A percentile compares a stretch with the other conserved stretches of the same genome.
Evolutionary conservation across 163 green algal species (phyloP).

Genomic region (Picocystis sp.): DNA sequence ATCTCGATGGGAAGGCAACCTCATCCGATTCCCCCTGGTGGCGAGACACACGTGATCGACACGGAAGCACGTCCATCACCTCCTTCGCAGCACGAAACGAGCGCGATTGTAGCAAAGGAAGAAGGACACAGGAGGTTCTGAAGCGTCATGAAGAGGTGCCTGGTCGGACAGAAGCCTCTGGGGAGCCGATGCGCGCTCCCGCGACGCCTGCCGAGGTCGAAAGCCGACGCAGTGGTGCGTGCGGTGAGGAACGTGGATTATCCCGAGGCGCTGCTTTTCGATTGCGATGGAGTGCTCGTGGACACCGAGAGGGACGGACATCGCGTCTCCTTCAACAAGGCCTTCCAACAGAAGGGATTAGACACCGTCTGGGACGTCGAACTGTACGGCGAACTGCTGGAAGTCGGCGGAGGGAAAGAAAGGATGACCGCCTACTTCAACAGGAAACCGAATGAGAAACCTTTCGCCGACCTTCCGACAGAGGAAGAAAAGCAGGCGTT

Average conservation of each 20-base stretch:
- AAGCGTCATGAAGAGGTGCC: too few species aligned
- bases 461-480: conserved; percentile 15
- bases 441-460: conserved; percentile 17
- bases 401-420: conserved; percentile 94
- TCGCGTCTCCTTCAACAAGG: conserved; percentile 79
- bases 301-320: conserved; percentile 80
- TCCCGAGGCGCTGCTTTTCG: conserved; percentile 59
- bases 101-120: too few species aligned
- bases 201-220: not conserved
- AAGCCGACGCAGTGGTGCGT: not conserved
- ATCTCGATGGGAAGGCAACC: too few species aligned
- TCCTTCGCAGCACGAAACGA: too few species aligned
- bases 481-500: conserved; percentile 41
- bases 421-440: conserved; percentile 90
- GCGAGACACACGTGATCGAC: too few species aligned
- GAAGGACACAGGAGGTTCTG: too few species aligned
- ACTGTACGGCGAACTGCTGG: conserved; percentile 82
- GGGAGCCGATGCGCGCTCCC: not conserved
- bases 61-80: too few species aligned
- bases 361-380: conserved; percentile 58
- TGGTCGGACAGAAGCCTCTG: too few species aligned
- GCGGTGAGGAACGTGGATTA: conserved; percentile 2
- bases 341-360: conserved; percentile 57
- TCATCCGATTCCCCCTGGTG: too few species aligned
- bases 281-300: conserved; percentile 74